phyloP scores from a whole-genome alignment of 1,139 yeast genomes.

The Sugiyamaella grinbergsii region DNA sequence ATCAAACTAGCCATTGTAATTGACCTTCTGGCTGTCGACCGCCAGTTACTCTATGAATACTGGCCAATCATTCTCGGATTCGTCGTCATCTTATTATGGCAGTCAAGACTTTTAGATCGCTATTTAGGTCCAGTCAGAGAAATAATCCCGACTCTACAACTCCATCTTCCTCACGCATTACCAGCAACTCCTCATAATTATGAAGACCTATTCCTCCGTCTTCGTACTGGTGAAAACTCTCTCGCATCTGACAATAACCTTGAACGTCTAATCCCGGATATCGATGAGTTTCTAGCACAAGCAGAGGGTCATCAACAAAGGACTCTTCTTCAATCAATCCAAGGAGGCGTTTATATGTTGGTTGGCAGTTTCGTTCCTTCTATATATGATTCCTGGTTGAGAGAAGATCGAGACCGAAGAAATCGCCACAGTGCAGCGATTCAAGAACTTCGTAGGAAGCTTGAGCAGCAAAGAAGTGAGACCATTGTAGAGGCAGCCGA shows the following conservation, averaged over 20 bases:
- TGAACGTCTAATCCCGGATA: conserved; percentile 6
- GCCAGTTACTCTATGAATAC: conserved; percentile 9
- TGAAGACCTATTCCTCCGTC: conserved; percentile 17
- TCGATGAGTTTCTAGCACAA: conserved; percentile 9
- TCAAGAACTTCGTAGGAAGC: conserved; percentile 17
- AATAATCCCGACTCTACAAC: conserved; percentile 16
- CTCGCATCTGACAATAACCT: background rate
- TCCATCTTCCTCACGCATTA: conserved; percentile 23
- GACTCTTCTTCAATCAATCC: conserved; percentile 7
- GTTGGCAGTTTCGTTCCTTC: conserved; percentile 34
- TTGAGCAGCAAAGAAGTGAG: conserved; percentile 5
- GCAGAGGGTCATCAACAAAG: conserved; percentile 6
- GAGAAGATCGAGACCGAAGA: conserved; percentile 28
- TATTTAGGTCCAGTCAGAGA: conserved; percentile 17
- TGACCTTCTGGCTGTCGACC: conserved; percentile 18
- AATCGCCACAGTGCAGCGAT: conserved; percentile 26
- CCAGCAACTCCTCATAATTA: conserved; percentile 22
- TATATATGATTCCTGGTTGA: conserved; percentile 34
- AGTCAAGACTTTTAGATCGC: conserved; percentile 18
- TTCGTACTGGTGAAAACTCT: conserved; percentile 4
- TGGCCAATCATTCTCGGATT: conserved; percentile 19
- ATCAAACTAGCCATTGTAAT: conserved; percentile 20
- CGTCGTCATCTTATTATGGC: conserved; percentile 16
- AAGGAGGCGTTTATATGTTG: conserved; percentile 25
- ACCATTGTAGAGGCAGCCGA: background rate